Evolutionary conservation across 163 green algal genomes (phyloP).

Genomic region (Chlorella variabilis): DNA sequence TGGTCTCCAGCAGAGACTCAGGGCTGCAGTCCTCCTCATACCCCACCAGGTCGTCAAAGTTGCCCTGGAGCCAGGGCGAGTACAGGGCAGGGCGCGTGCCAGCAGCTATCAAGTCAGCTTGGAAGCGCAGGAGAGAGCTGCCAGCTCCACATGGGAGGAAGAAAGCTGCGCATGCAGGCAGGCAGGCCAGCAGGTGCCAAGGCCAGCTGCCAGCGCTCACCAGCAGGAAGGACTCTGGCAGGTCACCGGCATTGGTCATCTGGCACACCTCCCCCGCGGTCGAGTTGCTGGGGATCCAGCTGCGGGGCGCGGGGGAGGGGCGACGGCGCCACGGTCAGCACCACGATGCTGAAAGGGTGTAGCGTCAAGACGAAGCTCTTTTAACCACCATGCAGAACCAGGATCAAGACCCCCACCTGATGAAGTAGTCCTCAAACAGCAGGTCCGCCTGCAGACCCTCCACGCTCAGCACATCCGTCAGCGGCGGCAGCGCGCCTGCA

Average conservation of each 20-base stretch:
- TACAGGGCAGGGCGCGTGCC: too few species aligned
- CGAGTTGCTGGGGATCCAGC: constrained; percentile 25
- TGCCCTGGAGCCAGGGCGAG: constrained; percentile 1
- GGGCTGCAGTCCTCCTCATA: not conserved
- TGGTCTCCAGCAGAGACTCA: too few species aligned
- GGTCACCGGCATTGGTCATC: constrained; percentile 23
- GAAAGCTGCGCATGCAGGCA: too few species aligned
- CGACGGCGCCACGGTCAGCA: too few species aligned
- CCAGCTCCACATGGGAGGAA: too few species aligned
- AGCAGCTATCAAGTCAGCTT: too few species aligned
- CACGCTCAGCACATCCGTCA: not conserved
- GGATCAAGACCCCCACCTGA: constrained; percentile 34
- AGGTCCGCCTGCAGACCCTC: not conserved
- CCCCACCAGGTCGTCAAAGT: not conserved
- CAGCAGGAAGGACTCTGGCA: constrained; percentile 24
- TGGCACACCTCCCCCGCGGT: not conserved
- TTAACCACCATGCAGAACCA: too few species aligned
- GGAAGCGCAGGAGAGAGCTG: too few species aligned
- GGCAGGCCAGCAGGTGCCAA: not conserved
- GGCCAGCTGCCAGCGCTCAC: too few species aligned
- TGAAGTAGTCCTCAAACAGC: constrained; percentile 11
- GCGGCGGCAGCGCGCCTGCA: constrained; percentile 14
- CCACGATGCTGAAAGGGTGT: too few species aligned
- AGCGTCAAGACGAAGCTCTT: too few species aligned
- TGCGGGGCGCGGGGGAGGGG: not conserved